Evolutionary conservation across 202 grass and related monocot genomes (phyloP), one percentile per base, ranked within the genome.

Genomic region (Thinopyrum obtusiflorum): DNA sequence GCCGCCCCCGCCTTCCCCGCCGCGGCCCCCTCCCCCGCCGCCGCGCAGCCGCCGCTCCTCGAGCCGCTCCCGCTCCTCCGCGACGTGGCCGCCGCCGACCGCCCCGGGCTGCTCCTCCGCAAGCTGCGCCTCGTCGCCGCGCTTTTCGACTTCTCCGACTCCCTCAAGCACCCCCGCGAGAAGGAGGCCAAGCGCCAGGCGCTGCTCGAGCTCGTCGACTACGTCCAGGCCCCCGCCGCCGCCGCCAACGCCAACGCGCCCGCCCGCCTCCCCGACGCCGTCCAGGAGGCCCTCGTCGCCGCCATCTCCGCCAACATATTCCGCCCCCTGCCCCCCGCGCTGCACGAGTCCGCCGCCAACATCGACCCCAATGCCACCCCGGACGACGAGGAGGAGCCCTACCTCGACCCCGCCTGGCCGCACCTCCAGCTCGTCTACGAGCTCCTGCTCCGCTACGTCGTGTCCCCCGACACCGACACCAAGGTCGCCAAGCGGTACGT

Each of bases 151-250:
- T 94, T 97, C 79, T 89, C 94, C 18, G 92, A 97, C 81, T 87
- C 90, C 17, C 92, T 97, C 82, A 83, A 87, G 78, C 91, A 89
- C 20, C 83, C 88, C 3, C 81, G 94, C 2, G 94, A 97, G 85
- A 97, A 97, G 85, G 94, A 97, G 84, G 88, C 94, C 46, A 97
- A 97, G 76, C 89, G 92, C 17, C 94, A 97, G 86, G 93, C 83
- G 11, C 92, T 97, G 20, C 76, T 92, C 3, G 94, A 97, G 79
- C 88, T 97, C 77, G 89, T 97, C 76, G 94, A 97, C 66, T 97
- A 94, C 65, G 84, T 97, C 10, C 94, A 97, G 68, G 91, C 94
- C 11, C 90, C 88, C 4, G 73, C 91, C 1, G 76, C 88, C 10
- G 68, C 77, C 17, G 51, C 65, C 55, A 71, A 64, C 33, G 66